Conservation (phyloP, 257 asterid genomes). For the Solanum rostratum region DNA sequence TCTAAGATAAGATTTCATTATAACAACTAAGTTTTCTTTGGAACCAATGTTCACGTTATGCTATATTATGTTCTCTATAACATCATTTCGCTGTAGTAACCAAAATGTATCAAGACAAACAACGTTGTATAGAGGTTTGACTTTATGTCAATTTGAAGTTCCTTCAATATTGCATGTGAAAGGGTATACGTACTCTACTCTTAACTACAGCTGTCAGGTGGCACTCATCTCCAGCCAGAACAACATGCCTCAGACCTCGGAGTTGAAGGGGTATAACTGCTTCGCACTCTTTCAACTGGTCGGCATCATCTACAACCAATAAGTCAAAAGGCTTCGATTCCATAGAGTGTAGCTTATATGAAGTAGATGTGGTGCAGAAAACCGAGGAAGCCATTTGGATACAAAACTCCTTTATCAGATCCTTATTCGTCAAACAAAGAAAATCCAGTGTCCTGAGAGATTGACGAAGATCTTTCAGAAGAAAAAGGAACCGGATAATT, state of each 20-base stretch:
- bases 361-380: constrained; percentile 3
- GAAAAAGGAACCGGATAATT: neutral
- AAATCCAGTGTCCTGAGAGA: neutral
- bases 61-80: neutral
- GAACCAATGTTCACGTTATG: neutral
- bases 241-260: neutral
- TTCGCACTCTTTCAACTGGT: neutral
- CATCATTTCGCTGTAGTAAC: neutral
- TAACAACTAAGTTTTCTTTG: neutral
- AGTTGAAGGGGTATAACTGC: constrained; percentile 1
- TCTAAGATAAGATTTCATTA: neutral
- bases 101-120: neutral
- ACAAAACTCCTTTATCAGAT: neutral
- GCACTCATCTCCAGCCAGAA: constrained; percentile 3
- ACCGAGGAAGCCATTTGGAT: neutral
- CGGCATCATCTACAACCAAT: constrained; percentile 2
- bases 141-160: neutral
- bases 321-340: constrained; percentile 1
- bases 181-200: neutral
- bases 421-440: neutral
- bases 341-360: neutral
- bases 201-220: neutral
- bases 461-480: neutral
- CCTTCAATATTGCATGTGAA: neutral
- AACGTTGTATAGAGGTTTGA: neutral